A percentile compares a stretch with the other conserved stretches of the same genome.
Evolutionary conservation across 78 protist species (phyloP).

Genomic region (slime mould (Dictyostelium discoideum)): DNA sequence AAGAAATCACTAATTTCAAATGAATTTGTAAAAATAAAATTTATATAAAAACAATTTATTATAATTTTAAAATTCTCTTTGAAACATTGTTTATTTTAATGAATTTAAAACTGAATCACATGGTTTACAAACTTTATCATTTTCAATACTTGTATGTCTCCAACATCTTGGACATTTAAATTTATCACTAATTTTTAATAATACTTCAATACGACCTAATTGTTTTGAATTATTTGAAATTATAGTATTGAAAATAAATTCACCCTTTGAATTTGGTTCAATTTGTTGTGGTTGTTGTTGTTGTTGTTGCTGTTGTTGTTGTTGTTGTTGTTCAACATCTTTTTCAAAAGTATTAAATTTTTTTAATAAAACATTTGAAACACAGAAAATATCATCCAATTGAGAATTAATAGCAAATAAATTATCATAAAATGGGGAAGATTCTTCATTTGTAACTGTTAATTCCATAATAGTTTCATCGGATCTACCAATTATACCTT

Average conservation of each 20-base stretch:
- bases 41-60: too few relatives aligned
- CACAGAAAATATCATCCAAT: slow-evolving; percentile 73
- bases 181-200: neutral
- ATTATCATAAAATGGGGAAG: slow-evolving; percentile 1
- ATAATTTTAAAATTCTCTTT: too few relatives aligned
- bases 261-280: neutral
- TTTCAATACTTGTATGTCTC: slow-evolving; percentile 35
- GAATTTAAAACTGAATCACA: neutral
- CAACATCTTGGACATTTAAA: slow-evolving; percentile 76
- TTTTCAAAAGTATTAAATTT: neutral
- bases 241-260: neutral
- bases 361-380: slow-evolving; percentile 6
- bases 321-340: neutral
- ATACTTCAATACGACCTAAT: neutral
- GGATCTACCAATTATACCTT: slow-evolving; percentile 57
- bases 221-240: neutral
- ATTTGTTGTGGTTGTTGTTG: too few relatives aligned
- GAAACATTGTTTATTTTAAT: neutral
- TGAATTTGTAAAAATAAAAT: too few relatives aligned
- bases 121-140: neutral
- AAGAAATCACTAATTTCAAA: too few relatives aligned
- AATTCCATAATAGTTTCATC: slow-evolving; percentile 59
- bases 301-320: neutral
- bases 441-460: neutral
- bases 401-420: neutral